These are phyloP conservation scores for Phragmites australis DNA, from an alignment of 176 grass and related monocot species.

Conservation along the genomic window DNA sequence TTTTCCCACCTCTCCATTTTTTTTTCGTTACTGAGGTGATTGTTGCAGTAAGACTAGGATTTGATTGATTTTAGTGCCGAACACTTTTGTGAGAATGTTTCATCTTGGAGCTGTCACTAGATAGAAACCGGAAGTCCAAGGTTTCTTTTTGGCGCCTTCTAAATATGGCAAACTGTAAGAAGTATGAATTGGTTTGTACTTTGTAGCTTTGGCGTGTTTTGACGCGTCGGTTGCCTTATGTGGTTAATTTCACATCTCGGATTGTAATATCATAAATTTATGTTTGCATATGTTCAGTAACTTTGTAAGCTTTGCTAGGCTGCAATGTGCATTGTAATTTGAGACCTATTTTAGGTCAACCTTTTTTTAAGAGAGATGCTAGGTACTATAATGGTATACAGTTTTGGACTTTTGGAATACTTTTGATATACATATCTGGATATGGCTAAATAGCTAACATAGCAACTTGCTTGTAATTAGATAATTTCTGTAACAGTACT, in stretches of 20 bases:
- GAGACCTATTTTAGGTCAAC: not conserved
- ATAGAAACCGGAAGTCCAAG: not conserved
- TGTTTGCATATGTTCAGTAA: not conserved
- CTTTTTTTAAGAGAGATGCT: not conserved
- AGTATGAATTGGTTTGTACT: not conserved
- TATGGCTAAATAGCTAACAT: not conserved
- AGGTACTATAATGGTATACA: not conserved
- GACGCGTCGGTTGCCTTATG: not conserved
- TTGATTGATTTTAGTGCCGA: conserved; percentile 6
- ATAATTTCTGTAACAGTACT: not conserved
- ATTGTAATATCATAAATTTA: not conserved
- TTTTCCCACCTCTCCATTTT: not conserved
- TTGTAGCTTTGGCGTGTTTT: not conserved
- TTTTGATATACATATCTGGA: conserved; percentile 5
- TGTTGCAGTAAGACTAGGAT: not conserved
- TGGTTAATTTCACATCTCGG: not conserved
- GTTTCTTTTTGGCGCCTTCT: not conserved
- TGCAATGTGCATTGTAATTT: not conserved
- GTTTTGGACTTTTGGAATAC: not conserved
- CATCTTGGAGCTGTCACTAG: not conserved
- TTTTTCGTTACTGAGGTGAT: not conserved
- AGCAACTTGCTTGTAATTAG: not conserved
- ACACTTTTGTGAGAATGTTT: not conserved
- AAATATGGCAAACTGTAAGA: not conserved
- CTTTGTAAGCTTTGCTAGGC: not conserved